phyloP scores from a whole-genome alignment of 1,139 yeast genomes.

The Taphrina betulina region DNA sequence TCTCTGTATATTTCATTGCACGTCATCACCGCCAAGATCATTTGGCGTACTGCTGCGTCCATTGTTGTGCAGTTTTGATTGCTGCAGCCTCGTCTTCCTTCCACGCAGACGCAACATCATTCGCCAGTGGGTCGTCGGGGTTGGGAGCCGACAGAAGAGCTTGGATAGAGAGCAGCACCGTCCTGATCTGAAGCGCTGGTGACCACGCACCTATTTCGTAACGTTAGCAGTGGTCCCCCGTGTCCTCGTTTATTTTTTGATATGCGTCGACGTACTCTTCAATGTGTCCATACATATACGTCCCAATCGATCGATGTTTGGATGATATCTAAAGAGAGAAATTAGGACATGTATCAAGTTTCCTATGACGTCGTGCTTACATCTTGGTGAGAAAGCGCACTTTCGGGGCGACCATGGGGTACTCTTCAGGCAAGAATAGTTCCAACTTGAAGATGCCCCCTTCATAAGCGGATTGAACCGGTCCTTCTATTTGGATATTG shows the following conservation, averaged over 20 bases:
- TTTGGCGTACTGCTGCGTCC: constrained; percentile 39
- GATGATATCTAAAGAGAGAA: constrained; percentile 58
- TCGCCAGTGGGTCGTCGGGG: constrained; percentile 97
- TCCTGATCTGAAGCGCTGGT: constrained; percentile 95
- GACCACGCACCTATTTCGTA: constrained; percentile 67
- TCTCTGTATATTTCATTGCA: background rate
- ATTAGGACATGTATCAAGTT: background rate
- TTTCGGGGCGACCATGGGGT: constrained; percentile 52
- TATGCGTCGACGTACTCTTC: constrained; percentile 55
- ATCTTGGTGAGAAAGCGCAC: constrained; percentile 75
- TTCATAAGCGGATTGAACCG: constrained; percentile 80
- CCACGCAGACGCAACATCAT: constrained; percentile 97
- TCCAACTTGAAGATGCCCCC: constrained; percentile 73
- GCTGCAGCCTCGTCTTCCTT: constrained; percentile 79
- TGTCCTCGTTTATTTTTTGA: background rate
- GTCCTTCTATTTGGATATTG: constrained; percentile 87
- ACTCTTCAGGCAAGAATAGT: constrained; percentile 80
- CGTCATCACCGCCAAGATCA: background rate
- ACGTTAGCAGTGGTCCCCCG: background rate
- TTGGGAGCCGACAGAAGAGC: constrained; percentile 94
- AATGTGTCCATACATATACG: constrained; percentile 92
- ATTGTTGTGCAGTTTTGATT: constrained; percentile 50
- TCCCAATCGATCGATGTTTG: constrained; percentile 92
- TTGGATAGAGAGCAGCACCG: constrained; percentile 87
- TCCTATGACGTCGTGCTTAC: background rate